A percentile compares a stretch with the other conserved stretches of the same genome.
These are phyloP conservation scores for Xylaria cubensis DNA, from an alignment of 495 filamentous ascomycete genomes.

Conservation along the genomic window DNA sequence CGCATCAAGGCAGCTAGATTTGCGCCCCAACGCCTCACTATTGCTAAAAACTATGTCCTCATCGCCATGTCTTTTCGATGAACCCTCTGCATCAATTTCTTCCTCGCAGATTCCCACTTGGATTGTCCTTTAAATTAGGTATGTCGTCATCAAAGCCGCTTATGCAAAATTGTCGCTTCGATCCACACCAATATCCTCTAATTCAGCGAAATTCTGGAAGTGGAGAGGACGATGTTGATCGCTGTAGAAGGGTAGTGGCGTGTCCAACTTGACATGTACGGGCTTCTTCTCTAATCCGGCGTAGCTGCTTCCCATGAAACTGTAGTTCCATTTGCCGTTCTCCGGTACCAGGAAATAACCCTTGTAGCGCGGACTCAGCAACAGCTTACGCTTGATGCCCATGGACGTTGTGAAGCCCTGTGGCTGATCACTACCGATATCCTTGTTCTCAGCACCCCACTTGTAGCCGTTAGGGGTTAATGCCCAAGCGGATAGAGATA, in stretches of 20 bases:
- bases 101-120: neutral
- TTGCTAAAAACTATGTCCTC: conserved; percentile 11
- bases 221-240: conserved; percentile 92
- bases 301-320: conserved; percentile 93
- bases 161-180: conserved; percentile 86
- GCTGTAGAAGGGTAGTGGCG: conserved; percentile 88
- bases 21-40: conserved; percentile 14
- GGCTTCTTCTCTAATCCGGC: conserved; percentile 85
- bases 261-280: conserved; percentile 91
- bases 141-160: neutral
- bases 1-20: neutral
- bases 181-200: conserved; percentile 91
- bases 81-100: neutral
- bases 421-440: conserved; percentile 87
- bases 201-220: conserved; percentile 90
- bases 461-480: conserved; percentile 92
- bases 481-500: conserved; percentile 90
- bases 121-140: neutral
- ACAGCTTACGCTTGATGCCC: conserved; percentile 93
- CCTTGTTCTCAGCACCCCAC: conserved; percentile 97
- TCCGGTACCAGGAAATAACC: conserved; percentile 97
- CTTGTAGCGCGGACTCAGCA: conserved; percentile 88
- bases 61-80: neutral
- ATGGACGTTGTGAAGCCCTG: conserved; percentile 90
- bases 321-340: conserved; percentile 93